Evolutionary conservation across 805 yeast species (phyloP), one percentile per base, ranked within the genome.

Genomic region (Suhomyces faveliae): DNA sequence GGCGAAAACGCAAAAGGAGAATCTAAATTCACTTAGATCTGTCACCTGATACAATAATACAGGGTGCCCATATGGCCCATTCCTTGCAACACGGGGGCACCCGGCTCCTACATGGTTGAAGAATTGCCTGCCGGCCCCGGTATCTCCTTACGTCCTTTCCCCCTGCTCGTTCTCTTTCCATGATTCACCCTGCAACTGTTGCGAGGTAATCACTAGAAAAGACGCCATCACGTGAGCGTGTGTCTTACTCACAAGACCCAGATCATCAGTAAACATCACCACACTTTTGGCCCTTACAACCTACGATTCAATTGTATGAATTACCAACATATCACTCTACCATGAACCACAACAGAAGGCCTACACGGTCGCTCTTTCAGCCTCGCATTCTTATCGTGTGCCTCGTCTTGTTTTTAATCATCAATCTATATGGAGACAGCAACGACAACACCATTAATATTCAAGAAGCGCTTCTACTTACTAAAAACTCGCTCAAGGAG

Each of bases 381-480:
- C 51, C 53, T 15, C 47, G 40, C 24, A 21, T 52, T 12, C 11
- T 54, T 19, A 15, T 52, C 20, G 27, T 44, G 20, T 51, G 51
- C 41, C 37, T 50, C 23, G 23, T 52, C 23, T 17, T 40, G 9
- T 24, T 40, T 17, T 39, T 55, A 12, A 29, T 56, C 21, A 19
- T 52, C 30, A 23, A 42, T 20, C 46, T 56, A 38, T 35, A 13
- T 25, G 15, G 42, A 22, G 22, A 23, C 41, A 17, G 40, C 22
- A 11, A 24, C 35, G 37, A 37, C 23, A 23, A 20, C 30, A 23
- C 29, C 24, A 54, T 59, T 10, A 61, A 54, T 25, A 20, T 61
- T 2, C 58, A 59, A 23, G 70, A 63, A 43, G 64, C 68, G 3
- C 43, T 62, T 13, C 60, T 42, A 43, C 51, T 66, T 29, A 58